phyloP scores from a whole-genome alignment of 345 rosid genomes.

The Eucalyptus tenuipes region DNA sequence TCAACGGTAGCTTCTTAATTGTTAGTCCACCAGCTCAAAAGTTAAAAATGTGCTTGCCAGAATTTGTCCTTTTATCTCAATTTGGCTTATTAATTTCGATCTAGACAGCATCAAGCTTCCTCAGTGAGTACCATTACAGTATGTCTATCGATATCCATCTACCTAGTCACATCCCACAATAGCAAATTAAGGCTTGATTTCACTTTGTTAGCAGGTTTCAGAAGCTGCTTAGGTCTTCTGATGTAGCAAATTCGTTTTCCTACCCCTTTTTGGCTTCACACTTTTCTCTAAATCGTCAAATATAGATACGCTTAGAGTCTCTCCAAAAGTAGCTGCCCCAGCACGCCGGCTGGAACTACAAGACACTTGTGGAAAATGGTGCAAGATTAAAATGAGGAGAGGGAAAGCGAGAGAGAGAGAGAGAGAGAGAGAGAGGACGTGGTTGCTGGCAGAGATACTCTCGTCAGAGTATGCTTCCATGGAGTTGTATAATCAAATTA shows the following conservation, averaged over 20 bases:
- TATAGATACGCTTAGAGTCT: neutral
- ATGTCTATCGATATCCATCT: neutral
- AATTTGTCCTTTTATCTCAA: neutral
- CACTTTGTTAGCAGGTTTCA: neutral
- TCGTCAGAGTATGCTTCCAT: no score
- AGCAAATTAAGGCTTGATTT: neutral
- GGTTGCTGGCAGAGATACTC: no score
- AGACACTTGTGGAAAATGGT: no score
- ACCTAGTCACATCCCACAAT: neutral
- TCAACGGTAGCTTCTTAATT: neutral
- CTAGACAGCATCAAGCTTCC: neutral
- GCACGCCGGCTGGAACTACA: no score
- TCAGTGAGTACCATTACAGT: neutral
- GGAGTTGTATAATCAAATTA: no score
- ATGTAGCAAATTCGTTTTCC: neutral
- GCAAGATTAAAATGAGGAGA: no score
- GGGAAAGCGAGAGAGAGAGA: no score
- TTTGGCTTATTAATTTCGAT: neutral
- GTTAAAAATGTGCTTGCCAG: neutral
- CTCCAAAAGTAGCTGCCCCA: neutral
- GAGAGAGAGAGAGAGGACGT: no score
- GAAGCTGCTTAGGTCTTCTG: neutral
- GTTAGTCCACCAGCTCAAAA: neutral
- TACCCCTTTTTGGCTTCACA: neutral
- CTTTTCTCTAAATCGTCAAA: neutral